A percentile compares a stretch with the other conserved stretches of the same genome.
Conservation (phyloP, 768 basidiomycete species). For the Amanita pallidorosea region DNA sequence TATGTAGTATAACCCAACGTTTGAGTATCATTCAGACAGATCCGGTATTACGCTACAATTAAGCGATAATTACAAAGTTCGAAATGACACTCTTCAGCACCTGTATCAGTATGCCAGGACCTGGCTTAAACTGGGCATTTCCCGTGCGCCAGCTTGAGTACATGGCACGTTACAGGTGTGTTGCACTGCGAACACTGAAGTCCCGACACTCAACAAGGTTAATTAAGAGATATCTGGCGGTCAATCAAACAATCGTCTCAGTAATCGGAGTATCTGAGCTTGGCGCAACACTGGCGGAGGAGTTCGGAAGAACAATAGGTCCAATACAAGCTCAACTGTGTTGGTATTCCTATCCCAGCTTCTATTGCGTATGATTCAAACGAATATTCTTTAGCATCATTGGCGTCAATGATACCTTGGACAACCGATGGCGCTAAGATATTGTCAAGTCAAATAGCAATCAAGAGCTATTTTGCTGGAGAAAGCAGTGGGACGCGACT, state of each 20-base stretch:
- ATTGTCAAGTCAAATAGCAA: constrained; percentile 77
- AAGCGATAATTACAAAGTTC: constrained; percentile 75
- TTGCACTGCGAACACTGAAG: constrained; percentile 4
- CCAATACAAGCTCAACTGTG: constrained; percentile 67
- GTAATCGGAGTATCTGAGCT: constrained; percentile 77
- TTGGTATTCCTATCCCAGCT: constrained; percentile 21
- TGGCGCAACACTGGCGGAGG: constrained; percentile 83
- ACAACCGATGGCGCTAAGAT: constrained; percentile 75
- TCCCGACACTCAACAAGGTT: background rate
- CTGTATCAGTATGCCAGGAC: constrained; percentile 61
- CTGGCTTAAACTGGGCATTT: constrained; percentile 85
- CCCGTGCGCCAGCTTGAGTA: constrained; percentile 84
- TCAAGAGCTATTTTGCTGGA: constrained; percentile 84
- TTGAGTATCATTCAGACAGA: constrained; percentile 74
- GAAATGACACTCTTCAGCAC: constrained; percentile 75
- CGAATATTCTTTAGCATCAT: background rate
- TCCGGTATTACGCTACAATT: constrained; percentile 67
- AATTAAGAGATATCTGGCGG: constrained; percentile 75
- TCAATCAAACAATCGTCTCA: constrained; percentile 50
- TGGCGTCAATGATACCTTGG: constrained; percentile 29
- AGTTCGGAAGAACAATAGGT: constrained; percentile 74
- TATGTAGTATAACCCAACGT: constrained; percentile 74
- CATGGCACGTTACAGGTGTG: constrained; percentile 85
- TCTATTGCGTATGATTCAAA: background rate
- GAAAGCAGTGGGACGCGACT: constrained; percentile 76